A percentile compares a stretch with the other conserved stretches of the same genome.
Conservation (phyloP, 768 basidiomycete genomes). For the Panaeolus papilionaceus region DNA sequence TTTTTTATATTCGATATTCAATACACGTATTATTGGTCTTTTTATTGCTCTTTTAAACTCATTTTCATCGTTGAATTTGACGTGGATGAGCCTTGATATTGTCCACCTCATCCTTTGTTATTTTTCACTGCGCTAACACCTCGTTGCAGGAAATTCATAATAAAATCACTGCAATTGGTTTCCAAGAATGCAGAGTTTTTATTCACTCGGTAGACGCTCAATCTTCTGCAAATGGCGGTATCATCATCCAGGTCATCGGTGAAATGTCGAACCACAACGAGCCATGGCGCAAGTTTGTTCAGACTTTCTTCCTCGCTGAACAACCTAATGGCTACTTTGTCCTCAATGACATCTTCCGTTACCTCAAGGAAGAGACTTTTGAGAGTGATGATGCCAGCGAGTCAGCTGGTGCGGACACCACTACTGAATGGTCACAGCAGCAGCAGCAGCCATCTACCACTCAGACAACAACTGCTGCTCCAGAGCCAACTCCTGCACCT, state of each 20-base stretch:
- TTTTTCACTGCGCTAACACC: conserved; percentile 14
- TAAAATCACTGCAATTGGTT: conserved; percentile 93
- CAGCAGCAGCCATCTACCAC: conserved; percentile 38
- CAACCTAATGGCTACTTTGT: conserved; percentile 99
- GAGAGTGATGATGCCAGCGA: conserved; percentile 76
- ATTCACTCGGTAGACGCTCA: conserved; percentile 99
- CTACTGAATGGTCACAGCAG: conserved; percentile 26
- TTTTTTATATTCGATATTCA: conserved; percentile 9
- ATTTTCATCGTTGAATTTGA: neutral
- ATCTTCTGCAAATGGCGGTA: conserved; percentile 92
- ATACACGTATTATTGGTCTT: neutral
- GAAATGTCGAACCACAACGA: conserved; percentile 96
- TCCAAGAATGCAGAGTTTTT: conserved; percentile 97
- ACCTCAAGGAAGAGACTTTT: conserved; percentile 93
- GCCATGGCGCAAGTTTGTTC: conserved; percentile 97
- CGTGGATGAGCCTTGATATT: conserved; percentile 1
- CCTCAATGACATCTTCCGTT: conserved; percentile 99
- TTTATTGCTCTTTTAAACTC: neutral
- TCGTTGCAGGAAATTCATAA: conserved; percentile 88
- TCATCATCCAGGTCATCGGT: conserved; percentile 99
- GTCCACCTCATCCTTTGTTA: neutral
- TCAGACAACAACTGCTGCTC: conserved; percentile 28
- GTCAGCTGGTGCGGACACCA: conserved; percentile 43
- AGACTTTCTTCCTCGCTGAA: conserved; percentile 99
- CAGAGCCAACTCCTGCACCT: conserved; percentile 42